Evolutionary conservation across 1,139 yeast species (phyloP), one percentile per base, ranked within the genome.

Genomic region (Pichia sorboxylosa): DNA sequence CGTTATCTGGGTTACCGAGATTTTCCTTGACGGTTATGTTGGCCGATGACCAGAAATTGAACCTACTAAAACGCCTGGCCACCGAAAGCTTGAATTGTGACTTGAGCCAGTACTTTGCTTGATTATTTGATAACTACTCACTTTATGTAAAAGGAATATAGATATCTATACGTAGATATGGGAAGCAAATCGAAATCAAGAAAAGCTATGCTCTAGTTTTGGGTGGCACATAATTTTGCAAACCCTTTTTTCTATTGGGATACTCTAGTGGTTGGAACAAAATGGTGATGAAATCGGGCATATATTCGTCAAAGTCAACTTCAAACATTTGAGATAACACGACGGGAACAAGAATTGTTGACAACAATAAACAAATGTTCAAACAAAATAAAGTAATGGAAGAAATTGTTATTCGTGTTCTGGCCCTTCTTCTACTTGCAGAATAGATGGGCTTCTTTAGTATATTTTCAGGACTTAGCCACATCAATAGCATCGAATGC

Each of bases 401-500:
- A 59, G 34, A 24, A n/a, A 43, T 38, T 2, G 54, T 50, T 6
- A 48, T 39, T 26, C 57, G 48, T 19, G 61, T 49, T 35, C 49
- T 41, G 15, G 30, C 33, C 24, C 44, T 39, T 15, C 52, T 41
- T 26, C 41, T 36, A 41, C 46, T 38, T 6, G 52, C 47, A 20
- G 54, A 45, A 13, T 57, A 44, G 2, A 59, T 67, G 16, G 64
- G 58, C 7, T 66, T 56, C 13, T 68, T 62, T 4, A 69, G 49
- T 41, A 68, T 73, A 27, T 59, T 57, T 1, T 63, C 63, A 8
- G 81, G 80, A 34, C 58, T 64, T 32, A 73, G 54, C 82, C 82
- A 74, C 42, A 73, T 63, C 26, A 74, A 49, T 63, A 74, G 58
- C 43, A 66, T 47, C 0, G 78, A 66, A 47, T 75, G 83, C 66